Evolutionary conservation across 2,329 filamentous ascomycete species (phyloP).

Genomic region (Hymenoscyphus infarciens): DNA sequence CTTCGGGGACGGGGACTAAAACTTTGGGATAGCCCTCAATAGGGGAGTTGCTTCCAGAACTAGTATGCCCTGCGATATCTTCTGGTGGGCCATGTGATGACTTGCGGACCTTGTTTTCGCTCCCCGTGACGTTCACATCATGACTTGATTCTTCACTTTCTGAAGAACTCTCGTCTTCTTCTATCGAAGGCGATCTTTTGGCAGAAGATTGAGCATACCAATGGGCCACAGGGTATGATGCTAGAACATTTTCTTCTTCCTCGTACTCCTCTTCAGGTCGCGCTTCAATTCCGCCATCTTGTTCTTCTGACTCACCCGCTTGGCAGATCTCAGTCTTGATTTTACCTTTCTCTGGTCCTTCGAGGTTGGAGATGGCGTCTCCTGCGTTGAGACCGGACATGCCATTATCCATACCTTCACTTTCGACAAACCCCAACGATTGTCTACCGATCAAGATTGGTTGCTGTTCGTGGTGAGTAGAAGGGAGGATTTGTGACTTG

Average conservation of each 20-base stretch:
- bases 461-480: not conserved
- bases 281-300: not conserved
- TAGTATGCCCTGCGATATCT: no score
- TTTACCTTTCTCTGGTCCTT: not conserved
- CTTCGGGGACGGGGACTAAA: not conserved
- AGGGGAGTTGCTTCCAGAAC: not conserved
- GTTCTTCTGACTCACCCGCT: not conserved
- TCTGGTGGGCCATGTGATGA: not conserved
- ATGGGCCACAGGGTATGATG: not conserved
- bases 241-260: slow-evolving; percentile 2
- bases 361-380: not conserved
- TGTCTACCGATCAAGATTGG: not conserved
- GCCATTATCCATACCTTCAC: no score
- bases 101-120: not conserved
- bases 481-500: not conserved
- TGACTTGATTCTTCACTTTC: not conserved
- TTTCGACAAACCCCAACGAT: not conserved
- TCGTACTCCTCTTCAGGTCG: not conserved
- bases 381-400: not conserved
- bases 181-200: not conserved
- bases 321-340: not conserved
- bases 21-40: not conserved
- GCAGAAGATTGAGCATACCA: slow-evolving; percentile 2
- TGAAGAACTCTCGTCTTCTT: not conserved
- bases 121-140: not conserved